Conservation (phyloP, 441 rosid species). For the Brassica hybrid region DNA sequence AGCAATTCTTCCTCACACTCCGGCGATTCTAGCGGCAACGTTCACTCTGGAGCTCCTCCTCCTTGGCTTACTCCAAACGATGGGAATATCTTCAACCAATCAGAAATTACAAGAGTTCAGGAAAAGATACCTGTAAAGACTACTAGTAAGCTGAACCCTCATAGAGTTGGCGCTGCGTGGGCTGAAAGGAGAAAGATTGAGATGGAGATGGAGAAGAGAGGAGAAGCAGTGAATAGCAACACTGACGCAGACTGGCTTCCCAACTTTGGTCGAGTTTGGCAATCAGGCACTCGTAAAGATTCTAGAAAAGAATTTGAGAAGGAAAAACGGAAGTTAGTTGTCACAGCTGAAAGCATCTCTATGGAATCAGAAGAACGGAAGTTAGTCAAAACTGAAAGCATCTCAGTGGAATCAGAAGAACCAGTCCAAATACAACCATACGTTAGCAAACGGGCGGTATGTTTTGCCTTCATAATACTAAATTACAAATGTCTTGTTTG, state of each 20-base stretch:
- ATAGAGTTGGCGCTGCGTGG: slow-evolving; percentile 96
- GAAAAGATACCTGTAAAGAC: slow-evolving; percentile 54
- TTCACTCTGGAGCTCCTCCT: slow-evolving; percentile 87
- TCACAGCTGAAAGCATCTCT: slow-evolving; percentile 51
- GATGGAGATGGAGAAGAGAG: slow-evolving; percentile 86
- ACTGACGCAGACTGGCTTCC: slow-evolving; percentile 86
- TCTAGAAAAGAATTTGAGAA: slow-evolving; percentile 86
- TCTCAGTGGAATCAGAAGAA: slow-evolving; percentile 44
- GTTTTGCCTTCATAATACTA: slow-evolving; percentile 33
- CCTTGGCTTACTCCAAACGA: slow-evolving; percentile 76
- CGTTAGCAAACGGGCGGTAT: slow-evolving; percentile 82
- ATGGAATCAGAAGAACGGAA: slow-evolving; percentile 52
- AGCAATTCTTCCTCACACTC: slow-evolving; percentile 46
- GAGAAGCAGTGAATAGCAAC: slow-evolving; percentile 55
- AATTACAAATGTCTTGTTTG: background rate
- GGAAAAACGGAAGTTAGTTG: slow-evolving; percentile 61
- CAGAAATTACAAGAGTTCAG: slow-evolving; percentile 39
- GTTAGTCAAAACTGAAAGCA: slow-evolving; percentile 52
- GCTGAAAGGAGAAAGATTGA: slow-evolving; percentile 93
- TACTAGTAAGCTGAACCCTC: slow-evolving; percentile 78
- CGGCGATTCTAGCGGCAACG: slow-evolving; percentile 59
- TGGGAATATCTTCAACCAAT: slow-evolving; percentile 44
- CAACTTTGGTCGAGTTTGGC: slow-evolving; percentile 98
- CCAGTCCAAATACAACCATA: slow-evolving; percentile 65
- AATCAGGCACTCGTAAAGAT: slow-evolving; percentile 85